Evolutionary conservation across 768 basidiomycete genomes (phyloP), one percentile per base, ranked within the genome.

Genomic region (Rhodotorula kratochvilovae): DNA sequence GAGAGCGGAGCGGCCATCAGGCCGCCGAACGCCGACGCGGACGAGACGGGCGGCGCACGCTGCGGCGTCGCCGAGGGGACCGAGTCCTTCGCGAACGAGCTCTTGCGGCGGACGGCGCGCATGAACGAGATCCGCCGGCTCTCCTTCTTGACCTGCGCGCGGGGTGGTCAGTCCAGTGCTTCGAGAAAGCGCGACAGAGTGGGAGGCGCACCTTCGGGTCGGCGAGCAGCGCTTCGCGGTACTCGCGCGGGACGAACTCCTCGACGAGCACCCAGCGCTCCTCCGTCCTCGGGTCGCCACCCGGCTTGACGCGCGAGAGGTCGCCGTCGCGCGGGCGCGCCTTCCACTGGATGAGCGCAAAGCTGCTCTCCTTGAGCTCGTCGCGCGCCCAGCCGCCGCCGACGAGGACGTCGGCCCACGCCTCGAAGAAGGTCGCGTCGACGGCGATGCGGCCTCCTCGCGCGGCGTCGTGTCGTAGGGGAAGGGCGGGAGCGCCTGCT

Each of bases 391-490:
- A 77, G 1, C 78, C 76, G 15, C 72, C 71, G 21, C 64, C 67
- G 54, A 77, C 71, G 8, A 76, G 68, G 42, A 82, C 72, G 73
- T 83, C 83, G 42, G 80, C 81, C 80, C 81, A 76, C 85, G 88
- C 61, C 87, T 92, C 91, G 39, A 97, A 77, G 79, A 98, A 97
- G 2, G 89, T 85, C 80, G 92, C 92, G 78, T 99, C 95, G 53
- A 98, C 36, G 33, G 54, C 72, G 46, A 75, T 25, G 17, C 65
- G 61, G 5, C 68, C 21, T 72, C 72, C 77, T 90, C 90, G 75
- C 91, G 89, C 17, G 92, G 90, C 53, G 88, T 88, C 0, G 91
- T 95, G 77, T 96, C 92, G 90, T 92, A 95, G 0, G 91, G 89
- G 78, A 99, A 99, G 1, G 88, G 82, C 3, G 92, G 91, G 33